Base-by-base conservation (phyloP, 371 early-diverging fungal species). In the Haplosporangium sp. region DNA sequence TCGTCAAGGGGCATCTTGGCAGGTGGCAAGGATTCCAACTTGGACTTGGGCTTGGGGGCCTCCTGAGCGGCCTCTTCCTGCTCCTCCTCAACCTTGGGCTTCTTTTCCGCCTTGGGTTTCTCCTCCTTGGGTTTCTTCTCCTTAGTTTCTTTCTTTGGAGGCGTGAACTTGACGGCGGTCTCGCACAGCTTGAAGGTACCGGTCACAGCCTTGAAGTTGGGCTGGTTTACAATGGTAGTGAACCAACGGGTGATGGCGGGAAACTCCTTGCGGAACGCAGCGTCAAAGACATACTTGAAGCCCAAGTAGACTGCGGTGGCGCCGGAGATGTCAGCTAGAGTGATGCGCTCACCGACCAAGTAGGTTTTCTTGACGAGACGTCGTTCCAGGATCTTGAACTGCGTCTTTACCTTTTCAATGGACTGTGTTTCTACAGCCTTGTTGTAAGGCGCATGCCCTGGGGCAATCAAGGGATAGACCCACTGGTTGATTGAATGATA, bases 21-120 rank as follows among this genome's bases (percentile, higher is more conserved):
- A 59, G 91, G 88, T 60, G 96, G 95, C 80, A 96, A 86, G 64
- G 90, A 84, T 76, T 97, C 96, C 71, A 95, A 82, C 81, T 91
- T 89, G 87, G 92, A 93, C 94, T 95, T 95, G 74, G 89, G 91
- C 88, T 95, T 94, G 75, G 94, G 94, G 65, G 87, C 89, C 67
- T 73, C 85, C 67, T 83, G 80, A 73, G 88, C 88, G 50, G 70
- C 87, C 38, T 85, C 90, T 38, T 85, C 90, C 41, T 83, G 87
- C 10, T 82, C 88, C 51, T 83, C 86, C 8, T 81, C 81, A 54
- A 66, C 69, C 70, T 83, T 82, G 51, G 76, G 62, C 64, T 81
- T 69, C 29, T 63, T 58, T 42, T 63, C 74, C 37, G 61, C 50
- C 56, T 70, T 69, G 46, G 64, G 73, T 52, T 74, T 64, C 55